Percentiles rank a stretch among this genome's conserved stretches.
phyloP scores from a whole-genome alignment of 768 basidiomycete species.

The Serpula lacrymans region DNA sequence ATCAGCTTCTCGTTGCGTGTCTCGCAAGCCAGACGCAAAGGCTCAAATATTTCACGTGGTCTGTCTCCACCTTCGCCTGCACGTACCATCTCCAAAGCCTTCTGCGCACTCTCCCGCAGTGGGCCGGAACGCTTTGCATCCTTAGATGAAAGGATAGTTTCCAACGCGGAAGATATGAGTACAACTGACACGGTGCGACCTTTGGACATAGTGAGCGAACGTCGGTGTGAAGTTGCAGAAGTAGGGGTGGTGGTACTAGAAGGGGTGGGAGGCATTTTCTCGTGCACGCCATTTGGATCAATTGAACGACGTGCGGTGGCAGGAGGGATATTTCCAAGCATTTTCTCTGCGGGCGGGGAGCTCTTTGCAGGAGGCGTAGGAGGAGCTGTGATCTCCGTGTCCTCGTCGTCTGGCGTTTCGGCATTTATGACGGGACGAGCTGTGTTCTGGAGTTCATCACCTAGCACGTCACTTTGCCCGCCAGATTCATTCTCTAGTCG shows the following conservation, averaged over 20 bases:
- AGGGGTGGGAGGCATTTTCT: slow-evolving; percentile 17
- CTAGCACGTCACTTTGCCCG: background rate
- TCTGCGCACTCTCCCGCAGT: slow-evolving; percentile 80
- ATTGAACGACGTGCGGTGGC: slow-evolving; percentile 4
- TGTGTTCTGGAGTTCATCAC: background rate
- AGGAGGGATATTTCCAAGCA: slow-evolving; percentile 1
- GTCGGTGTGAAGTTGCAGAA: slow-evolving; percentile 38
- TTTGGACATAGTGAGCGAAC: slow-evolving; percentile 60
- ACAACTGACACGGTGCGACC: slow-evolving; percentile 77
- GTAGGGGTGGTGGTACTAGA: slow-evolving; percentile 6
- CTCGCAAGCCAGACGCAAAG: slow-evolving; percentile 95
- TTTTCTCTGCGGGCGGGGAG: slow-evolving; percentile 5
- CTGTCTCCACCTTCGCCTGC: slow-evolving; percentile 69
- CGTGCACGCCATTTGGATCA: slow-evolving; percentile 13
- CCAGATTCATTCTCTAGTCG: background rate
- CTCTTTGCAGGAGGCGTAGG: slow-evolving; percentile 8
- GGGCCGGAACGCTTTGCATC: slow-evolving; percentile 81
- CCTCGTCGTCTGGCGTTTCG: background rate
- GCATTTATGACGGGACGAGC: too few relatives aligned
- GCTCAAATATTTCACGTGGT: slow-evolving; percentile 90
- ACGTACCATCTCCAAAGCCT: slow-evolving; percentile 78
- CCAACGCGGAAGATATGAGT: slow-evolving; percentile 79
- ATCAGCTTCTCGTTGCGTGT: slow-evolving; percentile 90
- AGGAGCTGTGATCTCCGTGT: background rate
- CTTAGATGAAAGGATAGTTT: slow-evolving; percentile 81